These are phyloP conservation scores for Xylaria scruposa DNA, from an alignment of 495 filamentous ascomycete genomes.

Conservation along the genomic window DNA sequence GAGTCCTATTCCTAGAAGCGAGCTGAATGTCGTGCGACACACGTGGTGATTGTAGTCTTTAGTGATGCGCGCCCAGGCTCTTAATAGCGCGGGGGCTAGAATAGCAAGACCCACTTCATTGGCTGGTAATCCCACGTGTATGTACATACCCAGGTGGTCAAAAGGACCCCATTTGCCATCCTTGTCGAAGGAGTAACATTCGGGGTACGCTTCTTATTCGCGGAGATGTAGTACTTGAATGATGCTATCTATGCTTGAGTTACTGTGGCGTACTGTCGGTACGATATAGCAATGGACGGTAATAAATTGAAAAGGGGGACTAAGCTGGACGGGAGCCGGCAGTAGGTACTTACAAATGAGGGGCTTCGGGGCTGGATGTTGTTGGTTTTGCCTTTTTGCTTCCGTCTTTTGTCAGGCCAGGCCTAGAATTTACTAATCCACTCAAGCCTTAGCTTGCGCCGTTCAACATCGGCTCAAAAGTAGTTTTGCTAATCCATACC, in stretches of 20 bases:
- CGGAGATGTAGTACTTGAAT: neutral
- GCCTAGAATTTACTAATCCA: slow-evolving; percentile 6
- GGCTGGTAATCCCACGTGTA: slow-evolving; percentile 16
- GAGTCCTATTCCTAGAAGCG: neutral
- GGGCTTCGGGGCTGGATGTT: slow-evolving; percentile 17
- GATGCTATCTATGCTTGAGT: neutral
- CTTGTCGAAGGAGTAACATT: neutral
- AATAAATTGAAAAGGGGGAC: slow-evolving; percentile 4
- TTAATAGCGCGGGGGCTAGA: slow-evolving; percentile 8
- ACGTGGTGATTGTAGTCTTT: slow-evolving; percentile 18
- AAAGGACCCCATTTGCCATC: neutral
- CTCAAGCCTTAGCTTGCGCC: slow-evolving; percentile 17
- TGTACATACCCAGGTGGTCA: slow-evolving; percentile 1
- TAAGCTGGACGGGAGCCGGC: neutral
- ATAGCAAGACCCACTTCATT: slow-evolving; percentile 16
- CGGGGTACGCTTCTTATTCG: neutral
- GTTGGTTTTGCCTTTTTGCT: slow-evolving; percentile 8
- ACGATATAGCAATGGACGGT: neutral
- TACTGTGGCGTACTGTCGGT: neutral
- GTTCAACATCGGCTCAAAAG: slow-evolving; percentile 14
- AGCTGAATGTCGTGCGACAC: slow-evolving; percentile 15
- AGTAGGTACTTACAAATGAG: neutral
- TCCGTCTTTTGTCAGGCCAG: neutral
- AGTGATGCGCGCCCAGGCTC: slow-evolving; percentile 1
- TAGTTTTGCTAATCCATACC: slow-evolving; percentile 16